phyloP scores from a whole-genome alignment of 1,139 yeast genomes.

The Magnusiomyces suaveolens region DNA sequence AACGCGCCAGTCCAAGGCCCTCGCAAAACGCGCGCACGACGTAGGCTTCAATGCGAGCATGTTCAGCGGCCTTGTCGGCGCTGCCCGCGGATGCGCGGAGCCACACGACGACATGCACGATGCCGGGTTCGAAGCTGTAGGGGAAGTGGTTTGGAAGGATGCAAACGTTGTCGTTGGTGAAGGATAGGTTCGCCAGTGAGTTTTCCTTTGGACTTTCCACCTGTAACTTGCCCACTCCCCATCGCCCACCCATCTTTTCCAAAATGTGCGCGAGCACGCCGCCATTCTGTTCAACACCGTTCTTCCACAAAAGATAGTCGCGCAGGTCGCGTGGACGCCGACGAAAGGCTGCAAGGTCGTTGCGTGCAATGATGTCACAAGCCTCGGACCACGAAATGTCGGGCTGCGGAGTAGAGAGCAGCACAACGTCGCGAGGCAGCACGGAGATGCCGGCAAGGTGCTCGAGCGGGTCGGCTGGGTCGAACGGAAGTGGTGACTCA shows the following conservation, averaged over 20 bases:
- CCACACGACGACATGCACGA: slow-evolving; percentile 37
- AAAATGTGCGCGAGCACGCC: slow-evolving; percentile 3
- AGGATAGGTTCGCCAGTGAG: no score
- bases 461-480: not conserved
- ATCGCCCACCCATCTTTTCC: not conserved
- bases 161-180: slow-evolving; percentile 27
- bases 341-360: slow-evolving; percentile 25
- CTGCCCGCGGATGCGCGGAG: slow-evolving; percentile 26
- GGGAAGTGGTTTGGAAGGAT: slow-evolving; percentile 36
- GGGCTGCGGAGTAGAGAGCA: no score
- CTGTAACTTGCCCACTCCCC: no score
- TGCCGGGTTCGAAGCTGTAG: slow-evolving; percentile 32
- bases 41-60: slow-evolving; percentile 23
- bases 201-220: no score
- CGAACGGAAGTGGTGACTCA: no score
- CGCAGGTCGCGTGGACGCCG: slow-evolving; percentile 31
- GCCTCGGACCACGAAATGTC: slow-evolving; percentile 12
- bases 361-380: slow-evolving; percentile 8
- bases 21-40: slow-evolving; percentile 26
- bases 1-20: slow-evolving; percentile 20
- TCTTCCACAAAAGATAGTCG: slow-evolving; percentile 29
- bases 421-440: slow-evolving; percentile 9
- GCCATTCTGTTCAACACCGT: slow-evolving; percentile 19
- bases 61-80: slow-evolving; percentile 16
- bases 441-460: slow-evolving; percentile 13